These are phyloP conservation scores for Cryphonectria naterciae DNA, from an alignment of 2,329 filamentous ascomycete genomes.

Conservation along the genomic window DNA sequence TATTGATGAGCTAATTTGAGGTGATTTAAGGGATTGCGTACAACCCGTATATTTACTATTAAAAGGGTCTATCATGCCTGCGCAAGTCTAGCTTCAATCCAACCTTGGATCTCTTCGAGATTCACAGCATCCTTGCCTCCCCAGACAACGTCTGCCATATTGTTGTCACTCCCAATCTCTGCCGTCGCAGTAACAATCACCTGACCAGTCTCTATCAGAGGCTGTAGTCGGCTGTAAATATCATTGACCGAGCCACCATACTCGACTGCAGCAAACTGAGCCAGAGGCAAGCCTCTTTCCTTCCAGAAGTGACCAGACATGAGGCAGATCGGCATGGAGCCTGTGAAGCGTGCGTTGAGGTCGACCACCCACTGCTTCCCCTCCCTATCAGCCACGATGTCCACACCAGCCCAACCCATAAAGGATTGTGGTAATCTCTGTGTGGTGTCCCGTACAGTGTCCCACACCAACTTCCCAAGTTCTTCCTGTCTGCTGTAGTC, in stretches of 20 bases:
- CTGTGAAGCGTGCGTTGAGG: conserved; percentile 34
- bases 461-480: conserved; percentile 27
- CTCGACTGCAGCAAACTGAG: conserved; percentile 33
- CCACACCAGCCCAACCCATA: conserved; percentile 34
- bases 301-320: conserved; percentile 34
- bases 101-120: conserved; percentile 26
- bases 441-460: conserved; percentile 32
- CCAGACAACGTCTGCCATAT: conserved; percentile 35
- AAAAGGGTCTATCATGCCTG: background rate
- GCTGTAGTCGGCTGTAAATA: conserved; percentile 29
- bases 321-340: conserved; percentile 35
- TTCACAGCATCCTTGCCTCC: conserved; percentile 29
- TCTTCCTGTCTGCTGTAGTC: conserved; percentile 32
- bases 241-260: conserved; percentile 30
- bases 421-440: conserved; percentile 29
- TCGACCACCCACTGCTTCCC: conserved; percentile 33
- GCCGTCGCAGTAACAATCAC: conserved; percentile 33
- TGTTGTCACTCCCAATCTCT: conserved; percentile 26
- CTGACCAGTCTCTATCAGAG: conserved; percentile 27
- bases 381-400: conserved; percentile 32
- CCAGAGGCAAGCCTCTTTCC: conserved; percentile 29
- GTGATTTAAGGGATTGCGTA: background rate
- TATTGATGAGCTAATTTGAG: background rate
- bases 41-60: background rate
- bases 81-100: conserved; percentile 24